Base-by-base conservation (phyloP, 352 stramenopile species). In the Phytophthora idaei region DNA sequence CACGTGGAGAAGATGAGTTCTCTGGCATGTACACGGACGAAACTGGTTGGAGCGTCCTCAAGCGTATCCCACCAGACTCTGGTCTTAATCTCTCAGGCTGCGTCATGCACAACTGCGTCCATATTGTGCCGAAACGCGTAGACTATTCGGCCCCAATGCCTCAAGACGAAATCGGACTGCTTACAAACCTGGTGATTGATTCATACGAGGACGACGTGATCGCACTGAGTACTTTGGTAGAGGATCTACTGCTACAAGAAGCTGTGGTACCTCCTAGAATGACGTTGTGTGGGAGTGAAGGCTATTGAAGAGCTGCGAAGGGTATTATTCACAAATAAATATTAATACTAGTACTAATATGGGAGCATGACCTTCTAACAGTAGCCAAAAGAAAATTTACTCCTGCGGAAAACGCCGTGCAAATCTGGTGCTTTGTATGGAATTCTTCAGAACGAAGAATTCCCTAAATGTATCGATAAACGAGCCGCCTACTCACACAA, bases 21-120 rank as follows among this genome's bases (percentile, higher is more conserved):
- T 66, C 71, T 11, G 57, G 67, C 0, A 77, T 88, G 73, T 85
- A 77, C 53, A 88, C 81, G 51, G 77, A 90, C 53, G 79, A 90
- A 64, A 90, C 78, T 3, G 81, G 81, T 15, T 90, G 81, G 81
- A 84, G 78, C 28, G 67, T 87, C 1, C 69, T 90, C 21, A 80
- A 83, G 42, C 59, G 55, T 1, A 74, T 87, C 36, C 72, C 73
- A 9, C 63, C 64, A 9, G 52, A 73, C 15, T 66, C 68, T 3
- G 68, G 49, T 2, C 36, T 74, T 14, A 53, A 45, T 10, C 27
- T 73, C 10, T 34, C 48, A 6, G 68, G 72, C 6, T 66, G 71
- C 9, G 71, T 80, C 46, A 85, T 85, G 76, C 76, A 80, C 32
- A 79, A 78, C 28, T 84, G 76, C 7, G 76, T 85, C 7, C 55